Evolutionary conservation across 2,329 filamentous ascomycete species (phyloP), one percentile per base, ranked within the genome.

Genomic region (Didymellaceae sp.): DNA sequence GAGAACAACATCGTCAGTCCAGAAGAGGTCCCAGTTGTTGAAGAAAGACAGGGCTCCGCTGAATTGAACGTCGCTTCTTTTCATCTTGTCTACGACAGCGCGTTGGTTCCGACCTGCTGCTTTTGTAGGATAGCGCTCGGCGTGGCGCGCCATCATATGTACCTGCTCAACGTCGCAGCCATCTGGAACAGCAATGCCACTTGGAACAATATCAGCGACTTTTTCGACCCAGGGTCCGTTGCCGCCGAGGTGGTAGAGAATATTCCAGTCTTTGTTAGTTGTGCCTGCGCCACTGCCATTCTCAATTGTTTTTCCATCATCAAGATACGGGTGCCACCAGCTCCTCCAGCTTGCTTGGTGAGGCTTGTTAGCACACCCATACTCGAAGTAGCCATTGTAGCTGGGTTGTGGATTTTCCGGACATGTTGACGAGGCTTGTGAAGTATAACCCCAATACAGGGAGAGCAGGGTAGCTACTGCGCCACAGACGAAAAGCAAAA

Each of bases 71-170:
- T 73, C 71, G 21, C 73, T 65, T 7, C 60, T 59, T 37, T 76
- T 75, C 37, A 85, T 74, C 14, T 77, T 76, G 7, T 77, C 59
- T 4, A 83, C 68, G 8, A 85, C 72, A 8, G 73, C 65, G 26
- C 79, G 71, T 63, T 77, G 82, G 64, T 63, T 75, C 38, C 59
- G 66, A 21, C 80, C 82, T 31, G 79, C 77, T 52, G 69, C 75
- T 26, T 64, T 66, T 0, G 82, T 85, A 1, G 82, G 82, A 67
- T 83, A 84, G 61, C 82, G 72, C 62, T 84, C 82, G 17, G 74
- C 80, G 70, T 85, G 82, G 31, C 82, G 76, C 16, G 82, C 80
- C 72, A 84, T 79, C 81, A 85, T 80, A 65, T 85, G 82, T n/a
- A 84, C 77, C 62, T 84, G 81, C 48, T 83, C 78, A 6, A 84